These are phyloP conservation scores for Phialophora chinensis DNA, from an alignment of 2,329 filamentous ascomycete species.

Conservation along the genomic window DNA sequence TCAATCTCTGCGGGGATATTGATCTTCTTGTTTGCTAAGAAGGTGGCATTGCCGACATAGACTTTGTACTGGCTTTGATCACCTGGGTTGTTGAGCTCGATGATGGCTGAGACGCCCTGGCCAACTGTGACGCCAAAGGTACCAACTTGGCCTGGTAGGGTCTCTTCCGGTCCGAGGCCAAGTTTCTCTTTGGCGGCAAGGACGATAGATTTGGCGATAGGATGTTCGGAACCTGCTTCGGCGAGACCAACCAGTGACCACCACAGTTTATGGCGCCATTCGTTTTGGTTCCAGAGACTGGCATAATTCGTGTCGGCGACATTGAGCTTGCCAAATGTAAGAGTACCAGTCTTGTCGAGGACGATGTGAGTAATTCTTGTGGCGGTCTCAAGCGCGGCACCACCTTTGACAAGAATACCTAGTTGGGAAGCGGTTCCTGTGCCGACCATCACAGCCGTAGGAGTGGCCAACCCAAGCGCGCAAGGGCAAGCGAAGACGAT, in stretches of 20 bases:
- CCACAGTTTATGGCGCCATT: constrained; percentile 77
- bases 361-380: constrained; percentile 90
- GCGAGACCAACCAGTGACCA: constrained; percentile 96
- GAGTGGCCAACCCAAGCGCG: constrained; percentile 91
- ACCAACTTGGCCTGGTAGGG: constrained; percentile 80
- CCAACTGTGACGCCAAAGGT: constrained; percentile 85
- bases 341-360: constrained; percentile 93
- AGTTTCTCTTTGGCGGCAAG: constrained; percentile 76
- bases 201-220: constrained; percentile 88
- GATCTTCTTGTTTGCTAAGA: constrained; percentile 74
- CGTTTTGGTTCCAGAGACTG: constrained; percentile 70
- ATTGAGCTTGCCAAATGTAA: constrained; percentile 95
- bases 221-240: constrained; percentile 94
- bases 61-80: constrained; percentile 75
- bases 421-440: constrained; percentile 96
- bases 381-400: constrained; percentile 85
- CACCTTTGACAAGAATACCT: constrained; percentile 97
- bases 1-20: constrained; percentile 50
- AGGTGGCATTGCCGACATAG: constrained; percentile 81
- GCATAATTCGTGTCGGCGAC: constrained; percentile 75
- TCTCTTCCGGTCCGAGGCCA: constrained; percentile 71
- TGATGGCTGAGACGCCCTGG: constrained; percentile 78
- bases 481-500: constrained; percentile 98
- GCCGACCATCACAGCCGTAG: constrained; percentile 97
- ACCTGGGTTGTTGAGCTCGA: constrained; percentile 67